A percentile compares a stretch with the other conserved stretches of the same genome.
phyloP scores from a whole-genome alignment of 345 rosid genomes.

The Conringia planisiliqua region DNA sequence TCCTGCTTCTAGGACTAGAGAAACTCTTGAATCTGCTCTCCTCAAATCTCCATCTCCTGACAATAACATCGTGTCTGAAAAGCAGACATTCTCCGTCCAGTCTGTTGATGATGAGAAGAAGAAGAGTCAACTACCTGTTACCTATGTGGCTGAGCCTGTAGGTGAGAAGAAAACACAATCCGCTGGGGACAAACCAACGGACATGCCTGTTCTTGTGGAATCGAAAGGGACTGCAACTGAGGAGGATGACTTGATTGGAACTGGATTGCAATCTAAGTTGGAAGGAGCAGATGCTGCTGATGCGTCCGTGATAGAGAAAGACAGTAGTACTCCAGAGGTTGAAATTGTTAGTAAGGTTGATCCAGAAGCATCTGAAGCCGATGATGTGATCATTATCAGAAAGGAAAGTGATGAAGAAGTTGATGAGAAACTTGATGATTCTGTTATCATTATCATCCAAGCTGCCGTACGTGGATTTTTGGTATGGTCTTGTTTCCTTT shows the following conservation, averaged over 20 bases:
- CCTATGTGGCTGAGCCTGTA: conserved; percentile 20
- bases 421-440: conserved; percentile 41
- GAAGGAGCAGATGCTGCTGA: neutral
- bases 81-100: conserved; percentile 36
- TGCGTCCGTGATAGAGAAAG: conserved; percentile 15
- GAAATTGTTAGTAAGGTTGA: conserved; percentile 25
- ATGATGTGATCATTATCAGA: conserved; percentile 28
- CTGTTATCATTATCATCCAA: conserved; percentile 54
- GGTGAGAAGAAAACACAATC: neutral
- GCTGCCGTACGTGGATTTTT: conserved; percentile 51
- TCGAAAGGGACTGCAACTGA: conserved; percentile 31
- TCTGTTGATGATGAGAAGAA: conserved; percentile 50
- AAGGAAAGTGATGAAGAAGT: conserved; percentile 30
- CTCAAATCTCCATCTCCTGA: conserved; percentile 40
- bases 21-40: conserved; percentile 49
- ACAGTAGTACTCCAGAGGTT: conserved; percentile 21
- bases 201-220: conserved; percentile 27
- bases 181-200: conserved; percentile 2
- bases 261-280: neutral
- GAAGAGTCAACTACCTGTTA: conserved; percentile 31
- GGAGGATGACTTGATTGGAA: conserved; percentile 6
- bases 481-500: conserved; percentile 39
- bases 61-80: conserved; percentile 32
- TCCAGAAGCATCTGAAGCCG: conserved; percentile 30
- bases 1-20: conserved; percentile 41